phyloP scores from a whole-genome alignment of 805 yeast species.

The Ogataea zsoltii region DNA sequence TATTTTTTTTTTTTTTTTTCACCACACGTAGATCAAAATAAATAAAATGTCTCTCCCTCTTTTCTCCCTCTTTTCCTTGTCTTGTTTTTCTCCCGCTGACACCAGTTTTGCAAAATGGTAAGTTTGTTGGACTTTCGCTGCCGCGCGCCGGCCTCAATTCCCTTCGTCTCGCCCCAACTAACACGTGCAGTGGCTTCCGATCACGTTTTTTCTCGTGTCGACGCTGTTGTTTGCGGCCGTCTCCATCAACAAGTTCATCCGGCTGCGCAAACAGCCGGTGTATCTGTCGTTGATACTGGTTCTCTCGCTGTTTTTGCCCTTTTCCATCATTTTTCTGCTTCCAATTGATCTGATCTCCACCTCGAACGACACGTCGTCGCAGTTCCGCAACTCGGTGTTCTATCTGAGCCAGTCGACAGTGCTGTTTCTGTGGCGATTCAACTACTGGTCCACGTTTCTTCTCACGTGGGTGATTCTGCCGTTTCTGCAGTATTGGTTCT shows the following conservation, averaged over 20 bases:
- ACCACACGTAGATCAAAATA: neutral
- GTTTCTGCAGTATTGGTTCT: constrained; percentile 67
- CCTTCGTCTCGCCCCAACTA: too few relatives aligned
- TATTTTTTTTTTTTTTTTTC: neutral
- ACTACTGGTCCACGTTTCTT: constrained; percentile 80
- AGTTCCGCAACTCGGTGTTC: constrained; percentile 37
- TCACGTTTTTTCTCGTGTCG: constrained; percentile 24
- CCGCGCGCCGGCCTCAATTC: too few relatives aligned
- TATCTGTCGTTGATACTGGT: constrained; percentile 50
- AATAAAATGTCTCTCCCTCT: neutral
- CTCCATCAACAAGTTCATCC: constrained; percentile 38
- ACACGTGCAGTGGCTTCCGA: constrained; percentile 27
- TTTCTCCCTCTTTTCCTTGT: too few relatives aligned
- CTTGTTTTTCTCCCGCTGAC: neutral
- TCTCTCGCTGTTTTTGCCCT: constrained; percentile 69
- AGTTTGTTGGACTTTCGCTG: neutral
- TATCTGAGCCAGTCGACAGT: constrained; percentile 47
- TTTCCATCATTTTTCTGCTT: constrained; percentile 68
- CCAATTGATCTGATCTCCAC: constrained; percentile 74
- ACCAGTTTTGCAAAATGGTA: too few relatives aligned
- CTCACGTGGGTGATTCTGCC: constrained; percentile 80
- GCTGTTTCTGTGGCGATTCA: constrained; percentile 65
- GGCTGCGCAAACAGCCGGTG: constrained; percentile 37
- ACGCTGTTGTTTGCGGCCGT: constrained; percentile 34
- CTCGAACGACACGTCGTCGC: constrained; percentile 33